phyloP scores from a whole-genome alignment of 257 asterid genomes.

The Nicotiana noctiflora region DNA sequence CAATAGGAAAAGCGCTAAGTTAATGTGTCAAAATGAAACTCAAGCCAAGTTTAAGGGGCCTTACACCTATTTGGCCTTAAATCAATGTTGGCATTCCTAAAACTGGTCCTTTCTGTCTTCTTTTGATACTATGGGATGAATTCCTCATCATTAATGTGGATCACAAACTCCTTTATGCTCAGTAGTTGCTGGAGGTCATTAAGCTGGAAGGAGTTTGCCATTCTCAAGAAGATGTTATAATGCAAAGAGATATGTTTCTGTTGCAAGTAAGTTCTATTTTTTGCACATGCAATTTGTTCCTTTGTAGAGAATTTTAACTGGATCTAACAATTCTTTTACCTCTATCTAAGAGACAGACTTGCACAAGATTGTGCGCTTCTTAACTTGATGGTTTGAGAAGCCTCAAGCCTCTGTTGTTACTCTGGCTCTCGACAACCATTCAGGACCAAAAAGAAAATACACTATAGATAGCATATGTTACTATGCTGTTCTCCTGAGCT shows the following conservation, averaged over 20 bases:
- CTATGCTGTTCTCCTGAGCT: background rate
- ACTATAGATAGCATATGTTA: background rate
- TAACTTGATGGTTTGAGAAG: background rate
- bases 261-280: conserved; percentile 49
- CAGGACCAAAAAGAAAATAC: background rate
- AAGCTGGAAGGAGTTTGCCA: conserved; percentile 72
- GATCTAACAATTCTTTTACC: background rate
- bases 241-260: conserved; percentile 69
- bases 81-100: background rate
- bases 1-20: too few species aligned
- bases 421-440: background rate
- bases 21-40: too few species aligned
- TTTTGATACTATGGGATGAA: background rate
- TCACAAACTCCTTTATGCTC: conserved; percentile 5
- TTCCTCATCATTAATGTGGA: background rate
- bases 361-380: background rate
- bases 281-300: background rate
- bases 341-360: background rate
- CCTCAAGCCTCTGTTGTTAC: background rate
- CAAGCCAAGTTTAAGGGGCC: too few species aligned
- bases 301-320: background rate
- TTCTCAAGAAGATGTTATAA: conserved; percentile 58
- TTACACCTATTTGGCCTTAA: too few species aligned
- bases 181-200: conserved; percentile 79
- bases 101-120: background rate